Evolutionary conservation across 108 stramenopile species (phyloP).

Genomic region (Parmales sp.): DNA sequence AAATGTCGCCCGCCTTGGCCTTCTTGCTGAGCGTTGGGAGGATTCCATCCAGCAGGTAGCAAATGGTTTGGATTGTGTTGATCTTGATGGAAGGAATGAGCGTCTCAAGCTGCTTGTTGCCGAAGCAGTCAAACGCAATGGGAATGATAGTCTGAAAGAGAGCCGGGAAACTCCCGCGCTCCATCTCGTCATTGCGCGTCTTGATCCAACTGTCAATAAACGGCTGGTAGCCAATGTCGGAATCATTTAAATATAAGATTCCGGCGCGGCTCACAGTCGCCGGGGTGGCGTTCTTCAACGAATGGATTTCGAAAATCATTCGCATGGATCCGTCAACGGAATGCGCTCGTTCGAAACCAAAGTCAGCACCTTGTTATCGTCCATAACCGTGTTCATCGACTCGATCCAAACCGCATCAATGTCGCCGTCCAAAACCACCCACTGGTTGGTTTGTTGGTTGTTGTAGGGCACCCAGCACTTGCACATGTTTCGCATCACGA

Average conservation of each 20-base stretch:
- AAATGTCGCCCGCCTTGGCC: not conserved
- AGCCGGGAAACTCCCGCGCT: slow-evolving; percentile 12
- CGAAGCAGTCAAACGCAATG: slow-evolving; percentile 21
- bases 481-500: slow-evolving; percentile 35
- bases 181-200: not conserved
- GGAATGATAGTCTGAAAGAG: slow-evolving; percentile 31
- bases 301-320: slow-evolving; percentile 47
- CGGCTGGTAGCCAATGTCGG: slow-evolving; percentile 25
- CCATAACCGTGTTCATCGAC: slow-evolving; percentile 58
- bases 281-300: slow-evolving; percentile 42
- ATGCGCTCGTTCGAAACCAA: slow-evolving; percentile 50
- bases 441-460: slow-evolving; percentile 29
- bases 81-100: slow-evolving; percentile 31
- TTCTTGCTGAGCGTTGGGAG: slow-evolving; percentile 12
- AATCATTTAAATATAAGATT: slow-evolving; percentile 37
- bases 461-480: slow-evolving; percentile 25
- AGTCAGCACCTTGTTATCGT: slow-evolving; percentile 57
- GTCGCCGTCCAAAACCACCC: slow-evolving; percentile 52
- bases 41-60: slow-evolving; percentile 21
- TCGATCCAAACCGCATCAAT: slow-evolving; percentile 58
- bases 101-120: slow-evolving; percentile 19
- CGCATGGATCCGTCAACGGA: slow-evolving; percentile 44
- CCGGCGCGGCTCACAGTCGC: slow-evolving; percentile 48
- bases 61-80: slow-evolving; percentile 28
- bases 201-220: slow-evolving; percentile 20